phyloP scores from a whole-genome alignment of 768 basidiomycete species.

The Lactarius indigo region DNA sequence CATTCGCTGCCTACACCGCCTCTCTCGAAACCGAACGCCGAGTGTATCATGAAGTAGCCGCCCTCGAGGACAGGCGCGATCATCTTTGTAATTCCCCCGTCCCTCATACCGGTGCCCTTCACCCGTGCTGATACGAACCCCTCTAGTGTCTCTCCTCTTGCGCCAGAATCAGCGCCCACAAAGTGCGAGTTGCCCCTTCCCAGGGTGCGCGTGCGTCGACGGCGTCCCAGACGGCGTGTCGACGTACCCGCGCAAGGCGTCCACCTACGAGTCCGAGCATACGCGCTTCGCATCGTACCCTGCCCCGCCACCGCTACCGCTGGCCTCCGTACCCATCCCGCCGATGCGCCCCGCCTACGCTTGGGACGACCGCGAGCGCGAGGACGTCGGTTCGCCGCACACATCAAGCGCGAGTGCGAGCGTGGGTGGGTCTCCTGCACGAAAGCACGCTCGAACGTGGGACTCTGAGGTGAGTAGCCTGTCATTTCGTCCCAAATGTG shows the following conservation, averaged over 20 bases:
- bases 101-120: not conserved
- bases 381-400: constrained; percentile 19
- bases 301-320: constrained; percentile 7
- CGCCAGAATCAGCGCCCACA: constrained; percentile 24
- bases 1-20: constrained; percentile 22
- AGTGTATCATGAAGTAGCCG: constrained; percentile 20
- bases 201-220: constrained; percentile 13
- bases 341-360: constrained; percentile 23
- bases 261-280: constrained; percentile 18
- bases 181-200: constrained; percentile 18
- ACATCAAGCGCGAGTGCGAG: constrained; percentile 21
- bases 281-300: constrained; percentile 17
- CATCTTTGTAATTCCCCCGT: constrained; percentile 15
- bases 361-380: constrained; percentile 25
- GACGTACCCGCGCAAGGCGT: constrained; percentile 21
- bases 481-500: not conserved
- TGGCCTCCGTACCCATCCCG: not conserved
- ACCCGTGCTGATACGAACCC: not conserved
- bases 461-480: constrained; percentile 17
- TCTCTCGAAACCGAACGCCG: constrained; percentile 24
- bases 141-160: constrained; percentile 21
- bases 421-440: constrained; percentile 17
- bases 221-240: constrained; percentile 13
- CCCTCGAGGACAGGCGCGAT: constrained; percentile 24
- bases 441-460: constrained; percentile 25